These are phyloP conservation scores for Acidomyces sp. DNA, from an alignment of 495 filamentous ascomycete genomes.

Conservation along the genomic window DNA sequence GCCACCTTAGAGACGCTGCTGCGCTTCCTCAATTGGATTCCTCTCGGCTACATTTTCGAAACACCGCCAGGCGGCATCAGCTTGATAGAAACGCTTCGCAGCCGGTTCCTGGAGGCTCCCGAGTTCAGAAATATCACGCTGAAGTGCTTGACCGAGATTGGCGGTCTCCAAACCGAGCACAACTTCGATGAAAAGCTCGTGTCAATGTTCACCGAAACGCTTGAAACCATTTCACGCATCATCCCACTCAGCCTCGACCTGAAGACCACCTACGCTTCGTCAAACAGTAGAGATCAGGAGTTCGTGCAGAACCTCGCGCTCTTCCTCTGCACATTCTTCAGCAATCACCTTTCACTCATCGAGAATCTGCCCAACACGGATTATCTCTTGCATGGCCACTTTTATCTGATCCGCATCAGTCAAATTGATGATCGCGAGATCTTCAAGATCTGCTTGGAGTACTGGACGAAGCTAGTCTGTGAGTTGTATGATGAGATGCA, in stretches of 20 bases:
- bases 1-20: slow-evolving; percentile 88
- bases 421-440: slow-evolving; percentile 98
- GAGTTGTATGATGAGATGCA: slow-evolving; percentile 99
- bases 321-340: slow-evolving; percentile 92
- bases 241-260: slow-evolving; percentile 81
- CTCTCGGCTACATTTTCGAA: slow-evolving; percentile 95
- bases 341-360: slow-evolving; percentile 79
- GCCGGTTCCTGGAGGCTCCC: slow-evolving; percentile 74
- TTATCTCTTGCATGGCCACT: slow-evolving; percentile 87
- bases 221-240: slow-evolving; percentile 77
- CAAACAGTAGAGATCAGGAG: slow-evolving; percentile 89
- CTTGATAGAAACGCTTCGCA: slow-evolving; percentile 86
- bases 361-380: slow-evolving; percentile 91
- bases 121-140: slow-evolving; percentile 95
- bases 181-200: slow-evolving; percentile 87
- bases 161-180: slow-evolving; percentile 67
- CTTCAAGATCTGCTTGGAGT: slow-evolving; percentile 98
- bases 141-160: slow-evolving; percentile 95
- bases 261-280: slow-evolving; percentile 74
- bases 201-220: slow-evolving; percentile 90
- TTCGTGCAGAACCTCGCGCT: slow-evolving; percentile 93
- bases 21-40: slow-evolving; percentile 97
- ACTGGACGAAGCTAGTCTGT: slow-evolving; percentile 98
- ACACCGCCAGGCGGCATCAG: slow-evolving; percentile 42
- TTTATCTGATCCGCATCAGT: slow-evolving; percentile 93